These are phyloP conservation scores for Fusarium dimerum DNA, from an alignment of 2,329 filamentous ascomycete genomes.

Conservation along the genomic window DNA sequence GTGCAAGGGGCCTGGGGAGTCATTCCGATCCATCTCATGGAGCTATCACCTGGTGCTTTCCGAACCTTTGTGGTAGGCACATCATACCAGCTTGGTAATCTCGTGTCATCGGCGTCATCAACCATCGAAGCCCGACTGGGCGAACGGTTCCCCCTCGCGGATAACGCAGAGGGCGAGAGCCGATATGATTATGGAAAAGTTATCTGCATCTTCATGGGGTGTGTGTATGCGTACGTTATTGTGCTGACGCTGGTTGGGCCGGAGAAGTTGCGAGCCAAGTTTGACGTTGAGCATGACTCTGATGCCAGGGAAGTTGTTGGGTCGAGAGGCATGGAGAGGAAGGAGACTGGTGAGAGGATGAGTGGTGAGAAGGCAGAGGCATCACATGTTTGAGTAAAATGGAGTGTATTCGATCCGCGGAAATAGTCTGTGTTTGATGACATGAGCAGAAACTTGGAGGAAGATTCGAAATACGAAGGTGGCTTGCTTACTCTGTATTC, in stretches of 20 bases:
- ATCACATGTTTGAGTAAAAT: conserved; percentile 1
- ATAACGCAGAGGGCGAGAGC: conserved; percentile 46
- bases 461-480: too few species aligned
- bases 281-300: conserved; percentile 51
- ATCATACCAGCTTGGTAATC: conserved; percentile 75
- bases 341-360: conserved; percentile 15
- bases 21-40: conserved; percentile 78
- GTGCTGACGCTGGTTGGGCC: conserved; percentile 64
- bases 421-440: too few species aligned
- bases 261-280: conserved; percentile 52
- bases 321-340: conserved; percentile 33
- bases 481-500: too few species aligned
- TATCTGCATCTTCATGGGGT: conserved; percentile 89
- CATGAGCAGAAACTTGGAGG: too few species aligned
- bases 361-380: conserved; percentile 15
- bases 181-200: conserved; percentile 79
- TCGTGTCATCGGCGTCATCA: conserved; percentile 67
- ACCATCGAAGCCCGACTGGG: conserved; percentile 78
- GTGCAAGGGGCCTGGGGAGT: conserved; percentile 78
- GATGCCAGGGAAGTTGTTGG: conserved; percentile 50
- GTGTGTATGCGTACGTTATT: conserved; percentile 68
- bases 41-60: conserved; percentile 71
- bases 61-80: conserved; percentile 75
- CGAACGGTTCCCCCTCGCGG: conserved; percentile 70
- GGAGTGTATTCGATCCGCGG: neutral